Conservation (phyloP, 345 rosid species). For the Brassica carinata region DNA sequence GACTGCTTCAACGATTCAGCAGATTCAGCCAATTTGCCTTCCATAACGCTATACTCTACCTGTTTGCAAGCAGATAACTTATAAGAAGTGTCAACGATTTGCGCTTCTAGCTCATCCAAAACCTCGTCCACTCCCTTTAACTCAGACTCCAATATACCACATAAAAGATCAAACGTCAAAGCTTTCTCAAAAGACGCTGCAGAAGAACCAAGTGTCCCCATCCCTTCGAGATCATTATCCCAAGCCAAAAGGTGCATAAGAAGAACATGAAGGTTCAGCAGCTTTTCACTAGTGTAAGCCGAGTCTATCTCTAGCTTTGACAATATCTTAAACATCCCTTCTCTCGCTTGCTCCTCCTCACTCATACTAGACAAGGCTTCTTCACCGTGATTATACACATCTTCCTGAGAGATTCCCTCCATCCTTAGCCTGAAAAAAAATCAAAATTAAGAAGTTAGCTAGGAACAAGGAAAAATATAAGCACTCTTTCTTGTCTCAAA, state of each 20-base stretch:
- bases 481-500: not conserved
- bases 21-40: constrained; percentile 59
- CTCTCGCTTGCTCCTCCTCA: constrained; percentile 46
- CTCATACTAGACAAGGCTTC: constrained; percentile 34
- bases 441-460: not conserved
- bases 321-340: constrained; percentile 47
- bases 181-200: constrained; percentile 65
- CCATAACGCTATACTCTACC: constrained; percentile 41
- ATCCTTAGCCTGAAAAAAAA: not conserved
- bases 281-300: constrained; percentile 59
- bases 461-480: not conserved
- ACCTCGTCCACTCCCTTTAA: constrained; percentile 71
- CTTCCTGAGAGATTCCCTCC: constrained; percentile 13
- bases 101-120: constrained; percentile 59
- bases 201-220: constrained; percentile 45
- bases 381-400: constrained; percentile 21
- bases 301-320: constrained; percentile 56
- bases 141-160: constrained; percentile 79
- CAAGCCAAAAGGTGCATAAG: constrained; percentile 75
- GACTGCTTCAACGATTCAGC: constrained; percentile 66
- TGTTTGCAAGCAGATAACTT: constrained; percentile 65
- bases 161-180: constrained; percentile 66
- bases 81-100: constrained; percentile 63
- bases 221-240: constrained; percentile 59
- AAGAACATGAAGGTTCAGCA: constrained; percentile 66